Evolutionary conservation across 148 eudicot genomes (phyloP), one percentile per base, ranked within the genome.

Genomic region (Cornus kousa): DNA sequence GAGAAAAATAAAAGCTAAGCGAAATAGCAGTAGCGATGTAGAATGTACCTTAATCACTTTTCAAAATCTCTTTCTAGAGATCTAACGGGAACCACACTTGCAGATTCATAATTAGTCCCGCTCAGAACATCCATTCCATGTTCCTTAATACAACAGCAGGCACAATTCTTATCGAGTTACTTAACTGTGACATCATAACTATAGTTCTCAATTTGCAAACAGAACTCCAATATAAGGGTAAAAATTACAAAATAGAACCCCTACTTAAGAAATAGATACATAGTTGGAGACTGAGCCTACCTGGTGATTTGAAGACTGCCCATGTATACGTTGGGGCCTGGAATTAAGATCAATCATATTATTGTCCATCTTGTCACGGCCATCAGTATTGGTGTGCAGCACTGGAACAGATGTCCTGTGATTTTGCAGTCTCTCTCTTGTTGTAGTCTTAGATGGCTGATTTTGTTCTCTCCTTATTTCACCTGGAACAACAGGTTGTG

Each of bases 311-410:
- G 91, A 81, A 82, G 88, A 71, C 81, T 87, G 94, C 19, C 82
- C 88, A 39, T 50, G 70, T 69, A 83, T 82, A 84, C 90, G 85
- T 68, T 89, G 97, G 67, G 97, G 98, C 79, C 88, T 87, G 67
- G 94, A 82, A 83, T 95, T 95, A 23, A 95, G 93, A 87, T 95
- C 97, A 74, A 95, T 87, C 85, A 89, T 80, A 39, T 83, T 86
- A 84, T 76, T 84, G 76, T 89, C 94, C 86, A 88, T 84, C 59
- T 82, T 81, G 33, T 80, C 85, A 37, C 79, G 84, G 43, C 81
- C 84, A 73, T 75, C 87, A 67, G 60, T 64, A 64, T 75, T 83
- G 39, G 82, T 82, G 68, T 85, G 87, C 57, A 77, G 46, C 64
- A 77, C 68, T 74, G 86, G 86, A 78, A 84, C 88, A 71, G 86